phyloP scores from a whole-genome alignment of 75 land plant species.

The Chamaecyparis obtusa region DNA sequence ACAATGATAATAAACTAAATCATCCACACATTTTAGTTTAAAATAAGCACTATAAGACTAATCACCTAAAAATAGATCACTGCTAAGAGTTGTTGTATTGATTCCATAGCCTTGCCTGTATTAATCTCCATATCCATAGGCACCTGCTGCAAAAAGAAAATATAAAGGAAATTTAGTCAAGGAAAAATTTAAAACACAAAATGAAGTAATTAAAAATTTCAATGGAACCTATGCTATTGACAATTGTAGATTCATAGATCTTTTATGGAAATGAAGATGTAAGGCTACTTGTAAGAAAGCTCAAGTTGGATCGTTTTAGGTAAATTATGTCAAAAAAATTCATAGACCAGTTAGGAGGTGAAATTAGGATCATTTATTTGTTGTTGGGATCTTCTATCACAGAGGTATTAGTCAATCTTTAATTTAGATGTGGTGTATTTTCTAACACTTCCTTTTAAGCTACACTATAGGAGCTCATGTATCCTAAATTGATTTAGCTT shows the following conservation, averaged over 20 bases:
- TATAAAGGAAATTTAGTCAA: not conserved
- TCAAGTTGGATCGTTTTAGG: not conserved
- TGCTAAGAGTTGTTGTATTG: conserved; percentile 68
- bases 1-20: conserved; percentile 51
- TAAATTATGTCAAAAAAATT: too few species aligned
- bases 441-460: too few species aligned
- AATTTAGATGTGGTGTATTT: too few species aligned
- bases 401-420: too few species aligned
- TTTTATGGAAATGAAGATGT: not conserved
- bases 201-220: too few species aligned
- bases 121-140: conserved; percentile 65
- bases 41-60: conserved; percentile 65
- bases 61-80: conserved; percentile 49
- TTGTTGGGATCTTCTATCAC: too few species aligned
- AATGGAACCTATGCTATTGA: too few species aligned
- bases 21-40: conserved; percentile 55
- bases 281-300: not conserved
- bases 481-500: too few species aligned
- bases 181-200: too few species aligned
- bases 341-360: too few species aligned
- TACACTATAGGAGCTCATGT: too few species aligned
- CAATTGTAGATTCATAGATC: not conserved
- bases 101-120: conserved; percentile 46
- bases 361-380: too few species aligned
- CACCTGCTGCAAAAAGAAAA: conserved; percentile 36